Percentiles rank a stretch among this genome's conserved stretches.
Evolutionary conservation across 768 basidiomycete genomes (phyloP).

Genomic region (Auricularia heimuer): DNA sequence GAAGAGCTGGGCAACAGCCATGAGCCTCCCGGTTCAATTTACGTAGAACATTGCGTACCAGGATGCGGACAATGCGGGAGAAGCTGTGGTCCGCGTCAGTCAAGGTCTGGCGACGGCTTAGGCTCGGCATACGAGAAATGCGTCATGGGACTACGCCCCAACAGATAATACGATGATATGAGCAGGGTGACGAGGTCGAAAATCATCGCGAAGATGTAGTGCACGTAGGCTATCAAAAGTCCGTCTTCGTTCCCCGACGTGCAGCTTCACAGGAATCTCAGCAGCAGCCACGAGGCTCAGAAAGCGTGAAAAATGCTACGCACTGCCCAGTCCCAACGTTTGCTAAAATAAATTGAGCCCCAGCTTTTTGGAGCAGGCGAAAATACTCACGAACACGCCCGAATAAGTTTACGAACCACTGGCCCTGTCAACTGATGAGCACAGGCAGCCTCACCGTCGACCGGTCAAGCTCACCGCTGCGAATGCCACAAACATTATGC

Average conservation of each 20-base stretch:
- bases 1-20: background rate
- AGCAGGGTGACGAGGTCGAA: slow-evolving; percentile 46
- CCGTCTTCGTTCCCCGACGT: slow-evolving; percentile 28
- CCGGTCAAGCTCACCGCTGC: slow-evolving; percentile 25
- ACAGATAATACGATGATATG: slow-evolving; percentile 41
- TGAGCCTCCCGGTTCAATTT: background rate
- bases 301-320: background rate
- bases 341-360: background rate
- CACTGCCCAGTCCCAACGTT: background rate
- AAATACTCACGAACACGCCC: background rate
- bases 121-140: background rate
- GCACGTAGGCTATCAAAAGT: slow-evolving; percentile 40
- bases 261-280: slow-evolving; percentile 31
- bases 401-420: background rate
- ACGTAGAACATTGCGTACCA: background rate
- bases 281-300: background rate
- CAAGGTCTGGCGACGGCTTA: background rate
- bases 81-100: background rate
- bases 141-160: slow-evolving; percentile 26
- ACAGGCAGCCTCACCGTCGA: too few species aligned
- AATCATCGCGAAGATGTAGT: slow-evolving; percentile 46
- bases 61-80: background rate
- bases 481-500: slow-evolving; percentile 28
- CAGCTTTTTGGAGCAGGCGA: background rate
- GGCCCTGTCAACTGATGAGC: background rate